phyloP scores from a whole-genome alignment of 2,329 filamentous ascomycete genomes.

The Aspergillus sp. region DNA sequence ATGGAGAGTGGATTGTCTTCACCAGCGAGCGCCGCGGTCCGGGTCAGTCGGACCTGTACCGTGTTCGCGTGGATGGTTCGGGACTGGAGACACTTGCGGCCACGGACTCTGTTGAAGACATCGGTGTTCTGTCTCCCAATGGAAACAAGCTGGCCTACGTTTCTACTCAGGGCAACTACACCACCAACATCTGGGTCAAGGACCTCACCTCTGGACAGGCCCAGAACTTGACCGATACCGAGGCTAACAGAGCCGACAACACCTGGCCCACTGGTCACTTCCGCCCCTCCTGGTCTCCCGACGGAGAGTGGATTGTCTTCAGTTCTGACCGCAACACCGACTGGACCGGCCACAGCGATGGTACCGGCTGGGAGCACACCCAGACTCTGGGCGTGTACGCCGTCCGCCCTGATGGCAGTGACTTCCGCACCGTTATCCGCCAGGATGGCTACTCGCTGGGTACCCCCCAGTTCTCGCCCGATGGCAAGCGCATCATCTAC shows the following conservation, averaged over 20 bases:
- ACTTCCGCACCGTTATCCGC: conserved; percentile 37
- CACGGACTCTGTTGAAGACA: conserved; percentile 42
- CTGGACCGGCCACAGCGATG: conserved; percentile 44
- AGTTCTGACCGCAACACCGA: conserved; percentile 46
- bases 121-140: conserved; percentile 41
- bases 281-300: conserved; percentile 44
- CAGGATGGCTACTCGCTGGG: conserved; percentile 41
- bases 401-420: conserved; percentile 41
- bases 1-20: conserved; percentile 5
- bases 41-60: conserved; percentile 15
- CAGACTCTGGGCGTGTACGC: conserved; percentile 46
- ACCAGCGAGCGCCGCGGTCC: conserved; percentile 8
- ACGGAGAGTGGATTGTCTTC: conserved; percentile 46
- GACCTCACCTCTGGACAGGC: conserved; percentile 36
- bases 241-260: conserved; percentile 17
- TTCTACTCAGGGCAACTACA: conserved; percentile 39
- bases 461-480: conserved; percentile 42
- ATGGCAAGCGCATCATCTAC: conserved; percentile 40
- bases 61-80: conserved; percentile 38
- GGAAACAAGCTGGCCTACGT: conserved; percentile 43
- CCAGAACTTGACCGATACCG: conserved; percentile 42
- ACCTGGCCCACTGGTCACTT: conserved; percentile 41
- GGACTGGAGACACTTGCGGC: conserved; percentile 36
- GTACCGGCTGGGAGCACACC: conserved; percentile 46
- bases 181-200: conserved; percentile 45